phyloP scores from a whole-genome alignment of 2,329 filamentous ascomycete genomes.

The Stemphylium lycopersici region DNA sequence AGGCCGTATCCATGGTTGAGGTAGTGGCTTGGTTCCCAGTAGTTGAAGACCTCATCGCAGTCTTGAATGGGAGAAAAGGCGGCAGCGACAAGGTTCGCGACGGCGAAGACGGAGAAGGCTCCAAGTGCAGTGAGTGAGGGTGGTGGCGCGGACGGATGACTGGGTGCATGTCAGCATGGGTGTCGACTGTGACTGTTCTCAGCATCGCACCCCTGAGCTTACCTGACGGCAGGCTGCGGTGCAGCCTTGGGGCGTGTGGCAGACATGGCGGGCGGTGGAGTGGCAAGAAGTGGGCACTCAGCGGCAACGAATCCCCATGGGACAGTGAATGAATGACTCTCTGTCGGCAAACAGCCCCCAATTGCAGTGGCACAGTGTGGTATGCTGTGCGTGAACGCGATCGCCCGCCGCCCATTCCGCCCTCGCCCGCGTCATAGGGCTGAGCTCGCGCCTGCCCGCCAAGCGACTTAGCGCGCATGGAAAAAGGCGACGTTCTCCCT shows the following conservation, averaged over 20 bases:
- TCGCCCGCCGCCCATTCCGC: slow-evolving; percentile 10
- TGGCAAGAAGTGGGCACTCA: background rate
- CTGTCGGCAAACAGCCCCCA: too few species aligned
- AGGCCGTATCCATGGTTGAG: slow-evolving; percentile 89
- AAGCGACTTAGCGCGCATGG: slow-evolving; percentile 30
- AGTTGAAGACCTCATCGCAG: slow-evolving; percentile 98
- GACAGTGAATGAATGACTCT: background rate
- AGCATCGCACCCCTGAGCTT: background rate
- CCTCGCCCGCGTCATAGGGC: slow-evolving; percentile 22
- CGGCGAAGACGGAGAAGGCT: slow-evolving; percentile 81
- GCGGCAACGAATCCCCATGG: background rate
- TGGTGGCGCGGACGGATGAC: slow-evolving; percentile 33
- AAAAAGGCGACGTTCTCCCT: slow-evolving; percentile 37
- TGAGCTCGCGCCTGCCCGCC: slow-evolving; percentile 27
- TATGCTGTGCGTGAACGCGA: slow-evolving; percentile 1
- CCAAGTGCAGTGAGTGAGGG: slow-evolving; percentile 68
- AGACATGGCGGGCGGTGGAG: background rate
- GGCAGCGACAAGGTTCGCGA: slow-evolving; percentile 76
- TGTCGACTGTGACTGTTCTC: background rate
- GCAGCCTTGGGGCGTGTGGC: slow-evolving; percentile 4
- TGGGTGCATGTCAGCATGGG: background rate
- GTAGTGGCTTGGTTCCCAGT: slow-evolving; percentile 97
- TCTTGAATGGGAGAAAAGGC: slow-evolving; percentile 91
- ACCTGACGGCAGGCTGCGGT: slow-evolving; percentile 3
- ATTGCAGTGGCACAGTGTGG: too few species aligned